Evolutionary conservation across 2,329 filamentous ascomycete genomes (phyloP).

Genomic region (Septoria linicola): DNA sequence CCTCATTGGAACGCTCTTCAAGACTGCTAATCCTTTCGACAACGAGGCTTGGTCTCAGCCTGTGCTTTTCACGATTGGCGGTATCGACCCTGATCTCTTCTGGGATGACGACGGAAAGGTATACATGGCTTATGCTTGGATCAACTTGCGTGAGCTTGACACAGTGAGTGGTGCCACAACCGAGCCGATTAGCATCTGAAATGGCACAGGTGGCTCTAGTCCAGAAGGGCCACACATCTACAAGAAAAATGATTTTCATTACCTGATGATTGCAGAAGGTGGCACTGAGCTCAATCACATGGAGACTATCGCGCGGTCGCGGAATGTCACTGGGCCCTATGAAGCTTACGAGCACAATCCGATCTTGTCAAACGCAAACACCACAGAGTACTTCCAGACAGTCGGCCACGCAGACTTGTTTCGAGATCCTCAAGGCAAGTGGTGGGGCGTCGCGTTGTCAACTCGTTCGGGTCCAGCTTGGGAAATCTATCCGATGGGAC

Average conservation of each 20-base stretch:
- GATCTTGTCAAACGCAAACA: constrained; percentile 31
- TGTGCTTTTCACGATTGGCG: constrained; percentile 44
- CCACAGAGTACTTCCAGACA: constrained; percentile 46
- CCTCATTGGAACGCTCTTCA: constrained; percentile 41
- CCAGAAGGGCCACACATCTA: constrained; percentile 43
- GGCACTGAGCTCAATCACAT: constrained; percentile 45
- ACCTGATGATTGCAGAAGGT: constrained; percentile 40
- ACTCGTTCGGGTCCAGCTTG: constrained; percentile 48
- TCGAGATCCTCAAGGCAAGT: constrained; percentile 51
- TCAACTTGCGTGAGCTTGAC: constrained; percentile 36
- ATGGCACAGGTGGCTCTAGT: constrained; percentile 38
- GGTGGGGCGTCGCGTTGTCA: constrained; percentile 54
- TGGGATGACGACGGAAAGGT: constrained; percentile 58
- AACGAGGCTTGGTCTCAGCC: constrained; percentile 50
- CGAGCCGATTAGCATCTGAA: constrained; percentile 36
- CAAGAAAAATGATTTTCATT: constrained; percentile 40
- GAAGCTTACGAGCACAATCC: constrained; percentile 30
- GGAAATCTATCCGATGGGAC: constrained; percentile 53
- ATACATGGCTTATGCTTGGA: constrained; percentile 46
- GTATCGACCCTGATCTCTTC: constrained; percentile 40
- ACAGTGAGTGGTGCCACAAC: constrained; percentile 35
- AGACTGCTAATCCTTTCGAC: constrained; percentile 46
- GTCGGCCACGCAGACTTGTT: constrained; percentile 60
- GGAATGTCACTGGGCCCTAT: constrained; percentile 39
- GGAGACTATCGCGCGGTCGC: constrained; percentile 42